These are phyloP conservation scores for Cordyceps cicadae DNA, from an alignment of 2,329 filamentous ascomycete species.

Conservation along the genomic window DNA sequence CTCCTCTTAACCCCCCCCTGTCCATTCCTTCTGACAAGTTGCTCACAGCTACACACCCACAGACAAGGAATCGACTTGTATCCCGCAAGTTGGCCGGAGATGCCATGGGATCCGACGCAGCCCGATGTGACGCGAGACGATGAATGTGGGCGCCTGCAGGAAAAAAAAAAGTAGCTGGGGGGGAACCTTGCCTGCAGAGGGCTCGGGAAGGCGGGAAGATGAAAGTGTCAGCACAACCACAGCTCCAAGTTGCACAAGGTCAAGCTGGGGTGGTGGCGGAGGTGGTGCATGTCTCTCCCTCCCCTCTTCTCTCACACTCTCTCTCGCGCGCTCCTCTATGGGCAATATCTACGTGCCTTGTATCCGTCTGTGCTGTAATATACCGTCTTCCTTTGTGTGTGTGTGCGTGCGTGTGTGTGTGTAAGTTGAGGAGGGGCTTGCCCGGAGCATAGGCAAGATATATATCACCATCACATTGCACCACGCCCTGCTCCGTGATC, in stretches of 20 bases:
- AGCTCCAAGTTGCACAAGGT: too few relatives aligned
- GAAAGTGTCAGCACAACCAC: neutral
- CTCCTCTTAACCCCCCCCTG: neutral
- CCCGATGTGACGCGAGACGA: neutral
- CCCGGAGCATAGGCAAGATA: neutral
- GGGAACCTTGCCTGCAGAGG: neutral
- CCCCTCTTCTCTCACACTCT: too few relatives aligned
- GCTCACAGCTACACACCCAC: neutral
- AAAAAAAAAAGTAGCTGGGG: neutral
- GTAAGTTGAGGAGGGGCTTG: neutral
- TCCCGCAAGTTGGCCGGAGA: too few relatives aligned
- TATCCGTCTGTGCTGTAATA: too few relatives aligned
- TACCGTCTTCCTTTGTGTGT: neutral
- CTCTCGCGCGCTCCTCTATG: too few relatives aligned
- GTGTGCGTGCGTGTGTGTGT: neutral
- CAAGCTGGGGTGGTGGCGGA: too few relatives aligned
- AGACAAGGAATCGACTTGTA: neutral
- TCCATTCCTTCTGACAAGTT: neutral
- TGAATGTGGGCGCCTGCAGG: slow-evolving; percentile 6
- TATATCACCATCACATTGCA: neutral
- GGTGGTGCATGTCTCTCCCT: too few relatives aligned
- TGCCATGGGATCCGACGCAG: neutral
- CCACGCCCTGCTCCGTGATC: neutral
- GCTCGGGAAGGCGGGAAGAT: neutral
- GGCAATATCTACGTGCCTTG: too few relatives aligned